Conservation (phyloP, 2,329 filamentous ascomycete genomes). For the Botryosphaeria dothidea region DNA sequence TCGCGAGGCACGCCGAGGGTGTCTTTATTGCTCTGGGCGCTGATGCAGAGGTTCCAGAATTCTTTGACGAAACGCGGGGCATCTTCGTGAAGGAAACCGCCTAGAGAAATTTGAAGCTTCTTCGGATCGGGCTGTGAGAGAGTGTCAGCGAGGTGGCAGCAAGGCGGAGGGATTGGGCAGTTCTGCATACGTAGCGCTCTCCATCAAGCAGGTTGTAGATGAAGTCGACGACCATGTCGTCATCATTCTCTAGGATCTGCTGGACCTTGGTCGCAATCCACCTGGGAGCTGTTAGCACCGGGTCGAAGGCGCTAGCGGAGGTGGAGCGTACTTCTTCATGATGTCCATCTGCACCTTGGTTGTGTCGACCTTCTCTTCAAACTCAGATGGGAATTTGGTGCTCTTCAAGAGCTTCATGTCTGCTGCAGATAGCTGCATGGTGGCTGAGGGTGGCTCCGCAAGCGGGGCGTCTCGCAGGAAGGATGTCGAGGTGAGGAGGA, state of each 20-base stretch:
- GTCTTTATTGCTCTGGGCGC: constrained; percentile 82
- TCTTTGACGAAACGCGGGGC: constrained; percentile 88
- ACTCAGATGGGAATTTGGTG: constrained; percentile 92
- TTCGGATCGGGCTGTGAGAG: constrained; percentile 84
- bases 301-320: not conserved
- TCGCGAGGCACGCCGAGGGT: constrained; percentile 80
- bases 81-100: constrained; percentile 92
- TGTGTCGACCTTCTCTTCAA: constrained; percentile 95
- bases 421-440: constrained; percentile 73
- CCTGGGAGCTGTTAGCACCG: constrained; percentile 49
- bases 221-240: constrained; percentile 93
- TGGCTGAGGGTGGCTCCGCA: not conserved
- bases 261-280: constrained; percentile 92
- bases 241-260: constrained; percentile 85
- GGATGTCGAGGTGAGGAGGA: not conserved
- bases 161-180: not conserved
- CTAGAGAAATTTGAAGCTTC: constrained; percentile 88
- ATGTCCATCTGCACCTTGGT: constrained; percentile 95
- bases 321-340: constrained; percentile 83
- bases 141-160: constrained; percentile 21
- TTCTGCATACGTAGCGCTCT: constrained; percentile 67
- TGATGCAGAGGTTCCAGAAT: constrained; percentile 87
- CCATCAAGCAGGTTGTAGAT: constrained; percentile 71
- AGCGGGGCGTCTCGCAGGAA: not conserved
- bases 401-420: constrained; percentile 87